phyloP scores from a whole-genome alignment of 2,329 filamentous ascomycete genomes.

The Aureobasidium sp. region DNA sequence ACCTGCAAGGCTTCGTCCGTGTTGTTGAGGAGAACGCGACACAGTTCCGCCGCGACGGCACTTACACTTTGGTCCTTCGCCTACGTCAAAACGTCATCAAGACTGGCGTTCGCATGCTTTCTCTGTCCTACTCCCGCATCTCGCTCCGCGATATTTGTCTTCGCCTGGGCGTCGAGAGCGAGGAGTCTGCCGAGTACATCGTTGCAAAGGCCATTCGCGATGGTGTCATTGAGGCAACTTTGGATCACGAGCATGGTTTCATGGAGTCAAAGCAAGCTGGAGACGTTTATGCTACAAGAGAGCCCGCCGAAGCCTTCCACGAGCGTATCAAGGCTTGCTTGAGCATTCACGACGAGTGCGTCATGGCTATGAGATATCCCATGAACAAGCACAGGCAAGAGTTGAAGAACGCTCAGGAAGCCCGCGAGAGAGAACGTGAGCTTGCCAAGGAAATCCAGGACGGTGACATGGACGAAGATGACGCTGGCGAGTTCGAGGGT shows the following conservation, averaged over 20 bases:
- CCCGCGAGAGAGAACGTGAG: constrained; percentile 91
- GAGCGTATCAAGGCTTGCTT: constrained; percentile 91
- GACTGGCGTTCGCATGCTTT: constrained; percentile 99
- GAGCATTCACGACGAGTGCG: constrained; percentile 89
- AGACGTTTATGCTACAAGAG: constrained; percentile 90
- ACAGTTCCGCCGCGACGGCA: constrained; percentile 86
- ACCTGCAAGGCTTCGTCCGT: constrained; percentile 86
- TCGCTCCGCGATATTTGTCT: constrained; percentile 96
- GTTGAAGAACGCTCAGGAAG: constrained; percentile 96
- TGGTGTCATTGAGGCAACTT: constrained; percentile 89
- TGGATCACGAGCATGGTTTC: constrained; percentile 90
- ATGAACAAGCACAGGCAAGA: constrained; percentile 99
- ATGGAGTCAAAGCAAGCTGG: constrained; percentile 98
- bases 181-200: constrained; percentile 98
- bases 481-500: constrained; percentile 82
- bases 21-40: constrained; percentile 74
- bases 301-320: constrained; percentile 95
- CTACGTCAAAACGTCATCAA: constrained; percentile 98
- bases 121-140: constrained; percentile 93
- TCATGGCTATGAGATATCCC: constrained; percentile 98
- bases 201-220: constrained; percentile 97
- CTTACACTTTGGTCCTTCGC: constrained; percentile 90
- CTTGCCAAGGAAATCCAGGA: constrained; percentile 99
- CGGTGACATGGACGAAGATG: constrained; percentile 92
- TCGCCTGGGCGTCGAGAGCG: constrained; percentile 82